Conservation (phyloP, 2,329 filamentous ascomycete genomes). For the Aureobasidium pullulans region DNA sequence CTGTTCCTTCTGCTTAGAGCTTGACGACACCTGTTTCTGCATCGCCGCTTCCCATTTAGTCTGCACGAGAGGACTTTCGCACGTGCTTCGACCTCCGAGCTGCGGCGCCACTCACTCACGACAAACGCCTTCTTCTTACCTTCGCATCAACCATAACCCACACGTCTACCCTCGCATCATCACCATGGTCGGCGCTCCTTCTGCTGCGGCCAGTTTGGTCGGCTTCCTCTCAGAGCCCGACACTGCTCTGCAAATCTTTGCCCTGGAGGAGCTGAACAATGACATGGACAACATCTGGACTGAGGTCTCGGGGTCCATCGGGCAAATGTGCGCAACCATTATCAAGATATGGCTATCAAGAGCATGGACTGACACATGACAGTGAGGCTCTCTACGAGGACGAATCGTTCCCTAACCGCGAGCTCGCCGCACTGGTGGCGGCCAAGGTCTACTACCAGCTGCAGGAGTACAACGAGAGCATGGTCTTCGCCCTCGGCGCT, state of each 20-base stretch:
- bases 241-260: slow-evolving; percentile 87
- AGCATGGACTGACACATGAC: slow-evolving; percentile 17
- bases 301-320: slow-evolving; percentile 86
- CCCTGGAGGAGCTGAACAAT: slow-evolving; percentile 88
- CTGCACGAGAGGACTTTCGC: not conserved
- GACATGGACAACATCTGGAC: slow-evolving; percentile 97
- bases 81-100: slow-evolving; percentile 10
- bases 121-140: not conserved
- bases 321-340: slow-evolving; percentile 69
- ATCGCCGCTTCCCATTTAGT: not conserved
- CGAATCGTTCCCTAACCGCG: slow-evolving; percentile 85
- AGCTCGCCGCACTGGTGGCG: slow-evolving; percentile 87
- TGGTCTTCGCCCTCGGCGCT: slow-evolving; percentile 92
- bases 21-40: not conserved
- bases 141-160: not conserved
- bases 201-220: slow-evolving; percentile 88
- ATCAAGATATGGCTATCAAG: not conserved
- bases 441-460: slow-evolving; percentile 99
- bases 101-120: slow-evolving; percentile 8
- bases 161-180: not conserved
- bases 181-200: slow-evolving; percentile 83
- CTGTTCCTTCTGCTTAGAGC: not conserved
- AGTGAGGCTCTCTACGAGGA: slow-evolving; percentile 98
- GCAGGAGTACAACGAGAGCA: slow-evolving; percentile 97
- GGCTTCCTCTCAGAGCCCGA: slow-evolving; percentile 95